Evolutionary conservation across 202 grass and related monocot species (phyloP), one percentile per base, ranked within the genome.

Genomic region (Schoenoplectus triqueter): DNA sequence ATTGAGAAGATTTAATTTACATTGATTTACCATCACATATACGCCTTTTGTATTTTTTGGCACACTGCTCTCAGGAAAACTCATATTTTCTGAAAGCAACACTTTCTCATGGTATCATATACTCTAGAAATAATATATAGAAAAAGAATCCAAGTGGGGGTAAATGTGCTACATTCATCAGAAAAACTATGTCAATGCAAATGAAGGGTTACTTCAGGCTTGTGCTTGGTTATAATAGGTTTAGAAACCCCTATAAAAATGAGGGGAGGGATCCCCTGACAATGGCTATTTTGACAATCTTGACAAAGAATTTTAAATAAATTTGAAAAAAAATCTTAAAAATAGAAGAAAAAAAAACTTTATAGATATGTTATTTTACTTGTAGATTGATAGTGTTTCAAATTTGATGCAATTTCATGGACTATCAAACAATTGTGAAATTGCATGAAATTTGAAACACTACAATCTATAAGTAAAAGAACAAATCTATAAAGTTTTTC

Each of bases 121-220:
- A 13, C 19, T 59, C 13, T 59, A 59, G 13, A 74, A 73, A 39
- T 52, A 54, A 31, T 31, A 52, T 21, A 52, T 52, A 69, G 17
- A 75, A 74, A 13, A 22, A 52, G 4, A 39, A 75, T 39, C 20
- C 50, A 55, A 55, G 49, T 75, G 10, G 10, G 4, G 72, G 72
- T 50, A 42, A 78, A 42, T 78, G 5, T 78, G 52, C 31, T 78
- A 60, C 42, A 17, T 78, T 59, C 10, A 59, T 78, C 54, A 15
- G 69, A 10, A 40, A 44, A 60, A 78, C 22, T 14, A 6, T 73
- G 10, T 61, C 51, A 50, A 69, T 55, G 47, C 64, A 83, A 67
- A 82, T 39, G 22, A 42, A 78, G 74, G 51, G 7, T 49, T 81
- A 47, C 78, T 66, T 7, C n/a, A 48, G 45, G 17, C 51, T 41